phyloP scores from a whole-genome alignment of 108 stramenopile genomes.

The Cyclotella distinguenda region DNA sequence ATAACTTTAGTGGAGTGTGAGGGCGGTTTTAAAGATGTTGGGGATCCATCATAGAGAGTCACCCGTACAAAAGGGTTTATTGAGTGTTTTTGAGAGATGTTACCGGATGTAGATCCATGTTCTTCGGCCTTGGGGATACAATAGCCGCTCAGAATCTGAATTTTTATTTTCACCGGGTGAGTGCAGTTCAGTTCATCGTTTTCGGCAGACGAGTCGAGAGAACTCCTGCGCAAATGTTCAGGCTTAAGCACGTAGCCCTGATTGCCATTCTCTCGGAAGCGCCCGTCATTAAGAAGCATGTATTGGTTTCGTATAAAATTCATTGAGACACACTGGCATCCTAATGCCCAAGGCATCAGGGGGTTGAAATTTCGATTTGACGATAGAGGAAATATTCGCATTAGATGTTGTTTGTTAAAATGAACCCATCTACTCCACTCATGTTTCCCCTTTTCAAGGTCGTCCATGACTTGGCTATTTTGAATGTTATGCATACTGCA shows the following conservation, averaged over 20 bases:
- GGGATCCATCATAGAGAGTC: constrained; percentile 65
- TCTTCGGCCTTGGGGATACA: constrained; percentile 61
- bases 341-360: constrained; percentile 79
- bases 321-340: constrained; percentile 90
- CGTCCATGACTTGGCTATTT: constrained; percentile 43
- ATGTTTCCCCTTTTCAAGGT: constrained; percentile 36
- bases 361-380: constrained; percentile 85
- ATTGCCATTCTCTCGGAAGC: constrained; percentile 88
- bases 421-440: constrained; percentile 40
- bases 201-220: constrained; percentile 8
- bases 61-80: constrained; percentile 70
- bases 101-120: constrained; percentile 9
- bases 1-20: constrained; percentile 52
- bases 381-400: constrained; percentile 77
- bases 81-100: constrained; percentile 7
- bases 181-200: constrained; percentile 38
- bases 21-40: constrained; percentile 42
- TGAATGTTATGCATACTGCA: constrained; percentile 70
- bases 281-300: constrained; percentile 87
- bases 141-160: constrained; percentile 69
- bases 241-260: constrained; percentile 97
- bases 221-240: constrained; percentile 41
- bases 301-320: constrained; percentile 84
- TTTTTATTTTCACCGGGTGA: constrained; percentile 49
- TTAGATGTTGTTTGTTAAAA: constrained; percentile 72